These are phyloP conservation scores for Xylaria polymorpha DNA, from an alignment of 2,329 filamentous ascomycete species.

Conservation along the genomic window DNA sequence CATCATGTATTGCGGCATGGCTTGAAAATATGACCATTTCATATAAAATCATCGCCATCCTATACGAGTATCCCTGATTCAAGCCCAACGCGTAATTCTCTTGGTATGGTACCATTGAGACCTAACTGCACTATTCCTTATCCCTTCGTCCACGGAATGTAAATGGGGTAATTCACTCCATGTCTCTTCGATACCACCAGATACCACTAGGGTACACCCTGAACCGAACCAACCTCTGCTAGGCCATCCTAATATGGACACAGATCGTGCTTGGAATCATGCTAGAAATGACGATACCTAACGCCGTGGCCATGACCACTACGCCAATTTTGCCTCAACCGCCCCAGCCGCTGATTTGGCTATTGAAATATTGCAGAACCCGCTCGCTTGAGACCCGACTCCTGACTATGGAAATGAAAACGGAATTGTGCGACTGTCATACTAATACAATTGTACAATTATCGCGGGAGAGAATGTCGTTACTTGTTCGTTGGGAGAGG, in stretches of 20 bases:
- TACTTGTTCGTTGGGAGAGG: constrained; percentile 5
- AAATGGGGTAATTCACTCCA: constrained; percentile 4
- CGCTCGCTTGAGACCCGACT: constrained; percentile 45
- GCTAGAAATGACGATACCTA: constrained; percentile 43
- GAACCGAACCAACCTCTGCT: constrained; percentile 29
- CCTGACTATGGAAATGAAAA: constrained; percentile 42
- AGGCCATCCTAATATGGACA: constrained; percentile 32
- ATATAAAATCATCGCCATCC: constrained; percentile 7
- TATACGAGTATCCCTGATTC: constrained; percentile 22
- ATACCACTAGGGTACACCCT: constrained; percentile 23
- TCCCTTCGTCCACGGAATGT: constrained; percentile 13
- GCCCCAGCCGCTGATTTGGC: constrained; percentile 39
- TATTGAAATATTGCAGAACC: constrained; percentile 43
- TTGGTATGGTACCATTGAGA: constrained; percentile 16
- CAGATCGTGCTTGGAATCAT: constrained; percentile 43
- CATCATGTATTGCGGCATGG: constrained; percentile 28
- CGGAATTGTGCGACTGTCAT: constrained; percentile 42
- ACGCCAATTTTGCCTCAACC: constrained; percentile 47
- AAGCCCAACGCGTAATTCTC: constrained; percentile 22
- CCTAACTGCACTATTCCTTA: not conserved
- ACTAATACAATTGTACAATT: constrained; percentile 45
- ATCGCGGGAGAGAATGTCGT: constrained; percentile 19
- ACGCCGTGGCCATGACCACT: constrained; percentile 45
- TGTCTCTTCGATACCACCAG: constrained; percentile 1
- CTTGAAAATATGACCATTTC: constrained; percentile 23